Evolutionary conservation across 2,329 filamentous ascomycete genomes (phyloP), one percentile per base, ranked within the genome.

Genomic region (Colletotrichum falcatum): DNA sequence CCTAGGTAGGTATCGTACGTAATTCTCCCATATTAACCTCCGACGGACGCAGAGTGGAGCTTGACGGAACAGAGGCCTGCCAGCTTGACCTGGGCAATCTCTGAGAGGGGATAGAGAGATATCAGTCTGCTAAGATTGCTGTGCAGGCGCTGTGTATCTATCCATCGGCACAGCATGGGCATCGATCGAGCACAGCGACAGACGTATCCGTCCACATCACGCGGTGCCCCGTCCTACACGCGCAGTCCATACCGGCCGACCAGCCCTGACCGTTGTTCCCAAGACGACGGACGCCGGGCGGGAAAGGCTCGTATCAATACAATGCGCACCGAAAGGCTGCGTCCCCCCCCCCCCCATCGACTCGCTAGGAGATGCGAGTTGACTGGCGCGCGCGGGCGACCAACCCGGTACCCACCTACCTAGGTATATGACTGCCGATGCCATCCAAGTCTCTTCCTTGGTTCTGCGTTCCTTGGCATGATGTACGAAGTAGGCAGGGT

Each of bases 11-110:
- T 66, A 61, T 39, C 14, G 5, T 42, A 14, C 37, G 62, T 66
- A 66, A 66, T 61, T 39, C 35, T 53, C n/a, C 65, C 49, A 33
- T 46, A 33, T 46, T 66, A 61, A 61, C n/a, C 49, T 49, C 62
- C 55, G 48, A 66, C 30, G 39, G 61, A 55, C 39, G 11, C 16
- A 35, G 26, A 49, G 55, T 69, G 66, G 66, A 66, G 66, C n/a
- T 35, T 7, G 16, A 42, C 18, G 49, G 54, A 35, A 23, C 26
- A 37, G 51, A 16, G 35, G 55, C 33, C 49, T 42, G 33, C 18
- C 30, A 33, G 14, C 46, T 23, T 35, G 28, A 26, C 30, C 28
- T 61, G 42, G 7, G 14, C 48, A 51, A 11, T 51, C 30, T 30
- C 35, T 28, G 28, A 14, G 58, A 30, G 28, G n/a, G 53, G 23